phyloP scores from a whole-genome alignment of 2,329 filamentous ascomycete genomes.

The Phaeosphaeriaceae sp. region DNA sequence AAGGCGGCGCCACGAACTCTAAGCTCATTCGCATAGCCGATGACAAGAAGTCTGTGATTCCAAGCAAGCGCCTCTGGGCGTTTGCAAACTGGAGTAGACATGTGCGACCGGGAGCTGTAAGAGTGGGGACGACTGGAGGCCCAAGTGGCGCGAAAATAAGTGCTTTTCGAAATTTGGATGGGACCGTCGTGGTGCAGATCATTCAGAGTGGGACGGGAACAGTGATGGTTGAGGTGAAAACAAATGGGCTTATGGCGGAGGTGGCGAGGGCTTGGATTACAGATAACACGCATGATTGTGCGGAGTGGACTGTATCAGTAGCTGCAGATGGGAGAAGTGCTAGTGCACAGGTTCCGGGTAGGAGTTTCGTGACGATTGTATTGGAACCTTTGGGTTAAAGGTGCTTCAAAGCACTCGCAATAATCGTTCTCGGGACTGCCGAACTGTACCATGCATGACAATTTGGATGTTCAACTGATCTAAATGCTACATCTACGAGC shows the following conservation, averaged over 20 bases:
- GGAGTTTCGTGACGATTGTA: conserved; percentile 39
- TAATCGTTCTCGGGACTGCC: too few relatives aligned
- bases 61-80: conserved; percentile 50
- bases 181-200: conserved; percentile 44
- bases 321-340: conserved; percentile 27
- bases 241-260: conserved; percentile 33
- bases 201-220: conserved; percentile 38
- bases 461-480: background rate
- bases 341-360: conserved; percentile 28
- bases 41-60: conserved; percentile 43
- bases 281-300: conserved; percentile 42
- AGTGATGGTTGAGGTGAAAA: conserved; percentile 29
- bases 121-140: conserved; percentile 44
- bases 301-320: conserved; percentile 16
- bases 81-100: conserved; percentile 51
- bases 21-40: conserved; percentile 45
- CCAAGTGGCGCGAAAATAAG: conserved; percentile 37
- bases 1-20: conserved; percentile 48
- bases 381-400: conserved; percentile 14
- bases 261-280: conserved; percentile 47
- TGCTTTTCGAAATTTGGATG: conserved; percentile 45
- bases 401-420: too few relatives aligned
- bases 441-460: background rate
- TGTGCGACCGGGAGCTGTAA: conserved; percentile 48
- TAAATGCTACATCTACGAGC: background rate